These are phyloP conservation scores for Mrakiaceae sp. DNA, from an alignment of 1,284 basidiomycete genomes.

Conservation along the genomic window DNA sequence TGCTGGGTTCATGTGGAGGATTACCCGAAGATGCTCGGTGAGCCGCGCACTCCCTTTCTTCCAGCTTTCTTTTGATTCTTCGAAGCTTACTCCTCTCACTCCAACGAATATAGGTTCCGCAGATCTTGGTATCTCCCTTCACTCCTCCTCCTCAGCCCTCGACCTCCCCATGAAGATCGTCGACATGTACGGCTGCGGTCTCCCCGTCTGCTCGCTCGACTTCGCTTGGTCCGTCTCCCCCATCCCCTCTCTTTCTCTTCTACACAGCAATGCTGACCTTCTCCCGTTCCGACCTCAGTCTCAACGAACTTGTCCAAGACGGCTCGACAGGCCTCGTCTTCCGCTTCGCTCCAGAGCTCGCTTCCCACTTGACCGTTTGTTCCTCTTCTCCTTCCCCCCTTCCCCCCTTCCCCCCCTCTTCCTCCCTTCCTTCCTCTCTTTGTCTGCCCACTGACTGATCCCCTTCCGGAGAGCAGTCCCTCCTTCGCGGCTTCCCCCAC, in stretches of 20 bases:
- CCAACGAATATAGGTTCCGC: conserved; percentile 53
- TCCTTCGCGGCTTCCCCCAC: conserved; percentile 9
- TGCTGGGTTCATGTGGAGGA: conserved; percentile 78
- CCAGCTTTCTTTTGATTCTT: no score
- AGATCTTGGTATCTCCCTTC: conserved; percentile 83
- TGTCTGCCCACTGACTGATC: background rate
- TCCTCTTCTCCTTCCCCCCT: background rate
- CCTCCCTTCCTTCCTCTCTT: background rate
- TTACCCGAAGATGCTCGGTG: conserved; percentile 73
- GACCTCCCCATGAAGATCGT: conserved; percentile 99
- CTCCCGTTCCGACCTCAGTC: conserved; percentile 38
- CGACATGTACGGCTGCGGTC: conserved; percentile 95
- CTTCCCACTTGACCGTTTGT: conserved; percentile 57
- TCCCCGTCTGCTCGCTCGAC: conserved; percentile 82
- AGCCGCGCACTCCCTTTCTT: conserved; percentile 12
- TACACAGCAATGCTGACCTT: background rate
- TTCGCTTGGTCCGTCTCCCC: conserved; percentile 59
- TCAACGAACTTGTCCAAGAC: conserved; percentile 75
- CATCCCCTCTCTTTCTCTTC: background rate
- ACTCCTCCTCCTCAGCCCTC: conserved; percentile 76
- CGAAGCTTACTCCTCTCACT: conserved; percentile 18
- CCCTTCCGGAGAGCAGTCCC: background rate
- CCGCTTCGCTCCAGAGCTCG: conserved; percentile 53
- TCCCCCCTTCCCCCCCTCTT: background rate
- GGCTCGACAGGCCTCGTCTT: conserved; percentile 76